phyloP scores from a whole-genome alignment of 2,329 filamentous ascomycete genomes.

The Kalmusia sp. region DNA sequence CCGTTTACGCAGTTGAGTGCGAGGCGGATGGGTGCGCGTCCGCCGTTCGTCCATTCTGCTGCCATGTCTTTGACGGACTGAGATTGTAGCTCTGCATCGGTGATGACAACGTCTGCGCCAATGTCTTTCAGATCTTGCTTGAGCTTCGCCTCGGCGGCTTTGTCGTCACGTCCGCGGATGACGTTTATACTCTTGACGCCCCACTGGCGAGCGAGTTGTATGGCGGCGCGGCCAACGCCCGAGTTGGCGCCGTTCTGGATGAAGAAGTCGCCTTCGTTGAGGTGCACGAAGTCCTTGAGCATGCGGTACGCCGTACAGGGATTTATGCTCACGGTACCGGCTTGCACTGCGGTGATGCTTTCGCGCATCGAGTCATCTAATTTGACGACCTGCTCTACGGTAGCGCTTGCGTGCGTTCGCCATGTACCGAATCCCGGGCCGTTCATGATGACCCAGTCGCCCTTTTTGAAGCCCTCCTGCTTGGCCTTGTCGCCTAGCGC shows the following conservation, averaged over 20 bases:
- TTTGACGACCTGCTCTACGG: conserved; percentile 67
- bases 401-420: conserved; percentile 84
- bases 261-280: conserved; percentile 85
- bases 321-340: conserved; percentile 89
- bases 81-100: conserved; percentile 65
- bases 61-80: conserved; percentile 69
- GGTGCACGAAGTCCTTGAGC: conserved; percentile 77
- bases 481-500: conserved; percentile 68
- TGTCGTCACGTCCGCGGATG: conserved; percentile 76
- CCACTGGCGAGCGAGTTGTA: conserved; percentile 87
- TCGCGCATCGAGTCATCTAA: conserved; percentile 73
- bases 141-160: conserved; percentile 71
- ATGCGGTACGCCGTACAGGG: conserved; percentile 95
- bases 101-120: conserved; percentile 69
- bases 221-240: conserved; percentile 88
- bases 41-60: conserved; percentile 72
- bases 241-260: conserved; percentile 97
- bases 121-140: conserved; percentile 66
- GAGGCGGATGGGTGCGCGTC: conserved; percentile 74
- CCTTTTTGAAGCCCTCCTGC: conserved; percentile 64
- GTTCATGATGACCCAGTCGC: conserved; percentile 95
- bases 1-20: conserved; percentile 95
- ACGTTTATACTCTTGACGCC: conserved; percentile 91
- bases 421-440: conserved; percentile 87
- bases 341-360: conserved; percentile 77